Percentiles rank a stretch among this genome's conserved stretches.
phyloP scores from a whole-genome alignment of 208 protist genomes.

The Leishmania braziliensis region DNA sequence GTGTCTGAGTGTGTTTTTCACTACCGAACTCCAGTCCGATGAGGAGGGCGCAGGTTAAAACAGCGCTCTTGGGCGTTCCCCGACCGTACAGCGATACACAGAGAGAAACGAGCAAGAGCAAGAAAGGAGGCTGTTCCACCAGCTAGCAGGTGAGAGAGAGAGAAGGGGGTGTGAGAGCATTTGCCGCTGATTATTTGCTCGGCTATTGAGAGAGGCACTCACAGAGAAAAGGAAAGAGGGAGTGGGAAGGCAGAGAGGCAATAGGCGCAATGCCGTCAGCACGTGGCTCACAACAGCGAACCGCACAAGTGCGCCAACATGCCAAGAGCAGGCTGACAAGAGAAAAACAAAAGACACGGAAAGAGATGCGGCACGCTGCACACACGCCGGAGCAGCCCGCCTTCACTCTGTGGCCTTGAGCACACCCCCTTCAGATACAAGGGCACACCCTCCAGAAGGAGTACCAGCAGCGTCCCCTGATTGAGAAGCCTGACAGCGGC shows the following conservation, averaged over 20 bases:
- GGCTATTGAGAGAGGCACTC: background rate
- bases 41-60: background rate
- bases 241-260: too few relatives aligned
- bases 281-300: background rate
- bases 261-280: background rate
- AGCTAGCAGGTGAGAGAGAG: background rate
- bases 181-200: background rate
- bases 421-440: constrained; percentile 41
- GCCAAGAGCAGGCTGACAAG: background rate
- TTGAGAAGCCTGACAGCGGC: constrained; percentile 50
- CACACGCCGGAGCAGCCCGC: constrained; percentile 18
- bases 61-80: background rate
- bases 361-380: constrained; percentile 7
- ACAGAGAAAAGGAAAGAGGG: background rate
- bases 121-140: background rate
- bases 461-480: constrained; percentile 38
- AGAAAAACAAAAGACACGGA: background rate
- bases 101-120: background rate
- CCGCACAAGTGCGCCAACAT: background rate
- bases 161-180: background rate
- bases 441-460: constrained; percentile 49
- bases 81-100: background rate
- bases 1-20: background rate
- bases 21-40: background rate
- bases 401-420: constrained; percentile 11